These are phyloP conservation scores for Triticum monococcum DNA, from an alignment of 176 grass and related monocot genomes.

Conservation along the genomic window DNA sequence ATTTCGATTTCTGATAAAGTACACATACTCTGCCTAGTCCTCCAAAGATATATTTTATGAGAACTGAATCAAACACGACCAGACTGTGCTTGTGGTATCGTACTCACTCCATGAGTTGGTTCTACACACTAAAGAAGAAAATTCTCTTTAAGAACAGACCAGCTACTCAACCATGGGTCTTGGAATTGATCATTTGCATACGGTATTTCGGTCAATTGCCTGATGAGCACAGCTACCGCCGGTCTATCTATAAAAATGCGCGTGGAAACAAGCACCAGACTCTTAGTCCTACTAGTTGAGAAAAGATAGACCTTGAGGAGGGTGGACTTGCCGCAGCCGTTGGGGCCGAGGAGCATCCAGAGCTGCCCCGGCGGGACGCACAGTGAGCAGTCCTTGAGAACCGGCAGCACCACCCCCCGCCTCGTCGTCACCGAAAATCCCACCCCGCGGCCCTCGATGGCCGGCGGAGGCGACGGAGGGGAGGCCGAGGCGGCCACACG, in stretches of 20 bases:
- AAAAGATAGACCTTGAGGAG: constrained; percentile 66
- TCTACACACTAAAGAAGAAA: not conserved
- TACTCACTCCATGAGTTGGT: not conserved
- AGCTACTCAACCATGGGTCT: not conserved
- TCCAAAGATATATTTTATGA: not conserved
- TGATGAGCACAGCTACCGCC: not conserved
- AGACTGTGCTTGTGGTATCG: not conserved
- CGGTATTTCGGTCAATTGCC: not conserved
- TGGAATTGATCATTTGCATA: not conserved
- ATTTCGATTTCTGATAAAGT: not conserved
- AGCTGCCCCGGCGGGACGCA: constrained; percentile 68
- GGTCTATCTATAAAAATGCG: not conserved
- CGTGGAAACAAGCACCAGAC: not conserved
- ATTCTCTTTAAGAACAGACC: not conserved
- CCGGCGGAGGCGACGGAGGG: constrained; percentile 4
- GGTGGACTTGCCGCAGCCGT: constrained; percentile 95
- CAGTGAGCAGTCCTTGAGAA: constrained; percentile 81
- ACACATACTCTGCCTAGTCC: not conserved
- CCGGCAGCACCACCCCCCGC: constrained; percentile 45
- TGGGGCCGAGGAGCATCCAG: constrained; percentile 98
- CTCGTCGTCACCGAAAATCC: constrained; percentile 63
- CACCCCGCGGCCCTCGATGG: constrained; percentile 65
- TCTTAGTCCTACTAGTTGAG: not conserved
- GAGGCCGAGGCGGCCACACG: constrained; percentile 1
- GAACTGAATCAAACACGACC: not conserved